These are phyloP conservation scores for Kurtzmaniella fragi DNA, from an alignment of 805 yeast species.

Conservation along the genomic window DNA sequence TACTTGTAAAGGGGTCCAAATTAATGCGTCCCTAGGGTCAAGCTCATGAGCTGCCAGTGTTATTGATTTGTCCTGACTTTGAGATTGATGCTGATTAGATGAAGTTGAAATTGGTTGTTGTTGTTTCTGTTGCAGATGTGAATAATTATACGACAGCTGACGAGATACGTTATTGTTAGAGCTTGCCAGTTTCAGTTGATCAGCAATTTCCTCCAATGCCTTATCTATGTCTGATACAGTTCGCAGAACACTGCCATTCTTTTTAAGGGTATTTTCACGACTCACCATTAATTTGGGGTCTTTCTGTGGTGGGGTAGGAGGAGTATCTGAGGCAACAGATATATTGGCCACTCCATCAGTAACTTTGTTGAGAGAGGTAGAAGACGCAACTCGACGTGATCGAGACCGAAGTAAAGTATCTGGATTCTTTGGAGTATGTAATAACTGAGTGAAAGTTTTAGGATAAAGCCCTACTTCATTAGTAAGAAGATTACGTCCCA, in stretches of 20 bases:
- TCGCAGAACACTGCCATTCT: too few species aligned
- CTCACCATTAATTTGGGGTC: too few species aligned
- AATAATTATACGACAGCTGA: background rate
- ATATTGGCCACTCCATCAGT: slow-evolving; percentile 3
- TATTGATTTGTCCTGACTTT: too few species aligned
- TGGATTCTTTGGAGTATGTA: slow-evolving; percentile 13
- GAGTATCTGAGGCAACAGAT: background rate
- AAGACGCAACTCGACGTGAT: slow-evolving; percentile 42
- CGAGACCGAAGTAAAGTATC: slow-evolving; percentile 38
- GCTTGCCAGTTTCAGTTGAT: background rate
- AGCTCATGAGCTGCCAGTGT: slow-evolving; percentile 20
- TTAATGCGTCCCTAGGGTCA: slow-evolving; percentile 44
- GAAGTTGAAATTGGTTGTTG: slow-evolving; percentile 9
- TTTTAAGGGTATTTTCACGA: too few species aligned
- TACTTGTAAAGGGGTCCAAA: slow-evolving; percentile 88
- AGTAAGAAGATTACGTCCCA: slow-evolving; percentile 73
- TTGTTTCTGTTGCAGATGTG: background rate
- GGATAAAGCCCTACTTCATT: slow-evolving; percentile 86
- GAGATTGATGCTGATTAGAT: too few species aligned
- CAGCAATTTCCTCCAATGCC: slow-evolving; percentile 56
- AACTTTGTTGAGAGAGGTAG: slow-evolving; percentile 6
- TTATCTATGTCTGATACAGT: slow-evolving; percentile 70
- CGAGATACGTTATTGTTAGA: background rate
- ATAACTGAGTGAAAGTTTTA: slow-evolving; percentile 71
- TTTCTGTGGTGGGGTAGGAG: slow-evolving; percentile 20